Conservation (phyloP, 1,284 basidiomycete species). For the Caloboletus firmus region DNA sequence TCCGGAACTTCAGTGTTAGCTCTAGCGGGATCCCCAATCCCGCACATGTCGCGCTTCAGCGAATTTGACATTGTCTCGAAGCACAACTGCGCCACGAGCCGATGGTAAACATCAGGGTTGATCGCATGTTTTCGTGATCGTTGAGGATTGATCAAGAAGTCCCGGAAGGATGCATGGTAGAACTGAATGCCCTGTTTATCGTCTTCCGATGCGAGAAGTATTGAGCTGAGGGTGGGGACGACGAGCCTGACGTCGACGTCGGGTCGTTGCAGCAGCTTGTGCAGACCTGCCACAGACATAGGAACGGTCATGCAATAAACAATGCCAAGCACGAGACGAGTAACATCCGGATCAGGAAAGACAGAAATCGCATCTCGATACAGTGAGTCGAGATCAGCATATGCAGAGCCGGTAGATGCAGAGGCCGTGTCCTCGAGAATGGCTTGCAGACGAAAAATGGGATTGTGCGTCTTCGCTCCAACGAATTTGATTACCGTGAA, state of each 20-base stretch:
- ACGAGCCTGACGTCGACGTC: constrained; percentile 17
- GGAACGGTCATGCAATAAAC: too few species aligned
- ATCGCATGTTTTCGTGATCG: constrained; percentile 17
- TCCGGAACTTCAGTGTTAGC: too few species aligned
- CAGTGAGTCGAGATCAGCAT: too few species aligned
- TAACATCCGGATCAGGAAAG: neutral
- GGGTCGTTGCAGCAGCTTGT: neutral
- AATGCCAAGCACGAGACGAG: too few species aligned
- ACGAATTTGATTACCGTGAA: constrained; percentile 24
- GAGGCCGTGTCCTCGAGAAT: constrained; percentile 16
- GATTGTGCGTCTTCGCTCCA: constrained; percentile 13
- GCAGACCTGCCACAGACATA: neutral
- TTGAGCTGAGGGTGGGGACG: constrained; percentile 15
- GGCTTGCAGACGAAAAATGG: constrained; percentile 12
- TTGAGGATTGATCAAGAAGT: constrained; percentile 17
- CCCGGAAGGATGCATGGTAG: constrained; percentile 26
- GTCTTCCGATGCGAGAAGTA: constrained; percentile 13
- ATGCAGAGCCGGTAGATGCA: neutral
- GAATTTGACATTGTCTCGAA: constrained; percentile 11
- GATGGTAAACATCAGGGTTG: constrained; percentile 17
- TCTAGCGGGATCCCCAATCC: constrained; percentile 2
- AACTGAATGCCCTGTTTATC: constrained; percentile 19
- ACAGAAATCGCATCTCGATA: too few species aligned
- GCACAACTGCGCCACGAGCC: constrained; percentile 17
- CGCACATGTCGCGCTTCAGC: constrained; percentile 27